phyloP scores from a whole-genome alignment of 2,329 filamentous ascomycete species.

The Thielaviopsis musarum region DNA sequence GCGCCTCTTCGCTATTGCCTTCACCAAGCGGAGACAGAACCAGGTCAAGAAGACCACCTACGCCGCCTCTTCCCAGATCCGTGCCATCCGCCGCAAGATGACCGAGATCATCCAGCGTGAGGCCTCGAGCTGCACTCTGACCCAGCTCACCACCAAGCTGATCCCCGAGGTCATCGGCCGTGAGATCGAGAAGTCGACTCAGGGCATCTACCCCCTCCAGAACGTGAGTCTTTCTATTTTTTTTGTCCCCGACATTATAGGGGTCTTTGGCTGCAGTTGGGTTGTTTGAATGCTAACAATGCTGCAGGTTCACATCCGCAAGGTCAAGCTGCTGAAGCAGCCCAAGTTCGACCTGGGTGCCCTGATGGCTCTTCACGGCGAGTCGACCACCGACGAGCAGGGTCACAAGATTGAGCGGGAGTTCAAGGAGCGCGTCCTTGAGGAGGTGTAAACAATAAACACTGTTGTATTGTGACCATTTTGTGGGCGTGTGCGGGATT shows the following conservation, averaged over 20 bases:
- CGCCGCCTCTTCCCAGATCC: slow-evolving; percentile 90
- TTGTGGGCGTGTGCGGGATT: slow-evolving; percentile 11
- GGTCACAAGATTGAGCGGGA: slow-evolving; percentile 98
- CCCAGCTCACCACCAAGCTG: slow-evolving; percentile 94
- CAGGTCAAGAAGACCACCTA: slow-evolving; percentile 99
- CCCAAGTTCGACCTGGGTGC: slow-evolving; percentile 98
- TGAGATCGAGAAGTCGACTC: slow-evolving; percentile 98
- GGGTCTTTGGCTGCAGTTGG: background rate
- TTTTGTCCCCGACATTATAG: background rate
- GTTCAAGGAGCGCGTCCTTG: slow-evolving; percentile 96
- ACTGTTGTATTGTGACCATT: slow-evolving; percentile 13
- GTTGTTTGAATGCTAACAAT: background rate
- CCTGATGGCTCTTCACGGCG: slow-evolving; percentile 91
- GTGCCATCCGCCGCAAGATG: slow-evolving; percentile 99
- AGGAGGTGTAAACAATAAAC: slow-evolving; percentile 58
- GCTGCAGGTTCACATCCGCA: slow-evolving; percentile 89
- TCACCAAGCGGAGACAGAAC: slow-evolving; percentile 98
- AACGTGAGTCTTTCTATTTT: slow-evolving; percentile 47
- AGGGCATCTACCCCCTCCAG: slow-evolving; percentile 99
- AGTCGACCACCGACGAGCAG: slow-evolving; percentile 88
- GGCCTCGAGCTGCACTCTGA: slow-evolving; percentile 83
- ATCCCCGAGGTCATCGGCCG: slow-evolving; percentile 98
- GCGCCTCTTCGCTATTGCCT: slow-evolving; percentile 95
- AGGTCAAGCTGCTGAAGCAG: slow-evolving; percentile 97
- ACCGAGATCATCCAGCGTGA: slow-evolving; percentile 96